phyloP scores from a whole-genome alignment of 306 rosid species.

The Coriaria nepalensis region DNA sequence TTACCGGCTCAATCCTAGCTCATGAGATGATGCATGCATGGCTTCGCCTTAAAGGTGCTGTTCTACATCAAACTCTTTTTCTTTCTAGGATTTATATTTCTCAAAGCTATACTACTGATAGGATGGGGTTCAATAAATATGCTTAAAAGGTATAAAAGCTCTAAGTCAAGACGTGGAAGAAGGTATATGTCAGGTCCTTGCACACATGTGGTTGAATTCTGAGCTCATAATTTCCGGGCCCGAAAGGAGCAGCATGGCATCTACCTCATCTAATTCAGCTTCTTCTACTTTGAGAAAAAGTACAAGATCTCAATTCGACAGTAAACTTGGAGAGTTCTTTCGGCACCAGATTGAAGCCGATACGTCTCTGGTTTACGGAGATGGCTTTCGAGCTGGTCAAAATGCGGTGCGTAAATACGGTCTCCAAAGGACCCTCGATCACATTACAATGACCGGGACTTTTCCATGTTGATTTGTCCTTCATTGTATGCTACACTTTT shows the following conservation, averaged over 20 bases:
- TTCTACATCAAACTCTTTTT: not conserved
- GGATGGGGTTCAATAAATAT: not conserved
- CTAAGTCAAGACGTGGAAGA: constrained; percentile 80
- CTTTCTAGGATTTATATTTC: not conserved
- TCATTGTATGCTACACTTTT: too few relatives aligned
- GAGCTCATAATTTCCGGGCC: constrained; percentile 43
- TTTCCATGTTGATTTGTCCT: too few relatives aligned
- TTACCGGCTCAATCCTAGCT: constrained; percentile 80
- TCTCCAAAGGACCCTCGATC: constrained; percentile 54
- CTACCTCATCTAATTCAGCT: constrained; percentile 41
- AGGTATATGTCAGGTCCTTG: constrained; percentile 83
- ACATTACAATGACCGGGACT: constrained; percentile 16
- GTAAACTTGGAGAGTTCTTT: constrained; percentile 69
- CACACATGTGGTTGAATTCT: constrained; percentile 68
- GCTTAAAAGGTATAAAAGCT: constrained; percentile 50
- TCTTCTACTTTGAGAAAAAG: constrained; percentile 27
- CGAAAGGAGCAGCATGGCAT: constrained; percentile 23
- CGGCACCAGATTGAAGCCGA: constrained; percentile 71
- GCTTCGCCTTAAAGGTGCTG: constrained; percentile 66
- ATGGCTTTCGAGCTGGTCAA: constrained; percentile 73
- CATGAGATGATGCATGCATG: constrained; percentile 99
- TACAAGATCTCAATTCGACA: constrained; percentile 45
- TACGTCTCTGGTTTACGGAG: constrained; percentile 72
- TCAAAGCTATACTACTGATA: too few relatives aligned
- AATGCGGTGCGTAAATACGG: constrained; percentile 60